Percentiles rank a stretch among this genome's conserved stretches.
phyloP scores from a whole-genome alignment of 169 alveolate species.

The Cryptosporidium ryanae region DNA sequence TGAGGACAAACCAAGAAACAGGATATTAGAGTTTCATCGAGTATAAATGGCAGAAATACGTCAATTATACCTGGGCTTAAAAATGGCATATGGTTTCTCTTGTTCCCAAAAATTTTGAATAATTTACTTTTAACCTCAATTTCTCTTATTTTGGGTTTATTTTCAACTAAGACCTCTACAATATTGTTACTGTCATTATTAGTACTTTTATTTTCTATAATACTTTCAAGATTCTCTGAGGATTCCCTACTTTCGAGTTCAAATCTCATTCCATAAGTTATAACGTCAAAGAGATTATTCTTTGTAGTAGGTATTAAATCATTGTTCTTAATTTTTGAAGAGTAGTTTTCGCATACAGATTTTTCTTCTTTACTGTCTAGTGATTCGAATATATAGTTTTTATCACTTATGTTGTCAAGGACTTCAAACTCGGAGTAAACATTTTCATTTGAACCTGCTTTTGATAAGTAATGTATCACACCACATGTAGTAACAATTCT shows the following conservation, averaged over 20 bases:
- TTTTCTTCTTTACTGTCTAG: constrained; percentile 16
- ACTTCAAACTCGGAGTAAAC: neutral
- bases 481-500: constrained; percentile 39
- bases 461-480: constrained; percentile 18
- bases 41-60: constrained; percentile 43
- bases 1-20: constrained; percentile 70
- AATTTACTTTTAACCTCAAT: constrained; percentile 16
- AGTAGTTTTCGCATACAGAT: neutral
- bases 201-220: neutral
- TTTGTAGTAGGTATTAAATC: neutral
- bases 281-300: neutral
- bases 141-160: neutral
- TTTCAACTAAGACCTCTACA: neutral
- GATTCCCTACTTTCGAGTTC: constrained; percentile 46
- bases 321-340: neutral
- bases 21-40: constrained; percentile 50
- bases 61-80: constrained; percentile 72
- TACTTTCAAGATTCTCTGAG: constrained; percentile 23
- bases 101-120: constrained; percentile 38
- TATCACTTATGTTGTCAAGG: neutral
- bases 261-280: constrained; percentile 1
- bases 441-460: neutral
- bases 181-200: neutral
- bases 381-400: neutral
- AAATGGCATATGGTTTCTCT: constrained; percentile 63